phyloP scores from a whole-genome alignment of 805 yeast genomes.

The Yarrowia sp. region DNA sequence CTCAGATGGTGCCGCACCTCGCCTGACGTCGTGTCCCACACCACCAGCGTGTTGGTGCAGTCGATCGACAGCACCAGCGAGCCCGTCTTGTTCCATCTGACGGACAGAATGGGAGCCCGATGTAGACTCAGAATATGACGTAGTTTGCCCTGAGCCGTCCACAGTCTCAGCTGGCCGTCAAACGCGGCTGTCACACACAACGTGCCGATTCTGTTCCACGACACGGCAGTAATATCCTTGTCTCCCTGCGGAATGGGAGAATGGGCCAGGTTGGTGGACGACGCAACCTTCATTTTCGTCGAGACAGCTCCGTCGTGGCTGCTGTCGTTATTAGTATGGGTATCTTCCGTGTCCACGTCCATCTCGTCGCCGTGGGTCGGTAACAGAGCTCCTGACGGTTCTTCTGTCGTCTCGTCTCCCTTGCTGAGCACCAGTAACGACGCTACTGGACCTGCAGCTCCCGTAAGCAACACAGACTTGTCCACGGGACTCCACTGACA shows the following conservation, averaged over 20 bases:
- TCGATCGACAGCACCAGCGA: constrained; percentile 59
- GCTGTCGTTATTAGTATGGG: neutral
- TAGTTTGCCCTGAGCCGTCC: constrained; percentile 69
- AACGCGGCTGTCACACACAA: constrained; percentile 59
- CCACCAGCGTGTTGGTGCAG: constrained; percentile 47
- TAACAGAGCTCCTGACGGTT: neutral
- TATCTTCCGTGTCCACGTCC: constrained; percentile 6
- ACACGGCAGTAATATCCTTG: constrained; percentile 32
- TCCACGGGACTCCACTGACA: constrained; percentile 13
- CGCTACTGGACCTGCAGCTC: neutral
- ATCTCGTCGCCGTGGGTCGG: neutral
- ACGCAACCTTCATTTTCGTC: neutral
- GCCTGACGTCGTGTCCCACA: constrained; percentile 67
- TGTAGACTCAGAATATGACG: constrained; percentile 52
- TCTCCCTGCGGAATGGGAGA: constrained; percentile 29
- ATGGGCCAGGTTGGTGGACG: constrained; percentile 12
- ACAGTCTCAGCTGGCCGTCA: constrained; percentile 72
- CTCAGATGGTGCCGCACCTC: constrained; percentile 36
- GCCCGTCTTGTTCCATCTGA: constrained; percentile 61
- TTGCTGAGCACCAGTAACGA: neutral
- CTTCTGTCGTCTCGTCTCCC: neutral
- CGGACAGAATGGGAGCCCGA: constrained; percentile 50
- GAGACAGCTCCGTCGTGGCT: neutral
- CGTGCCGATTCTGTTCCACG: constrained; percentile 70
- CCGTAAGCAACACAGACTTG: neutral